These are phyloP conservation scores for Venturia aucupariae DNA, from an alignment of 2,329 filamentous ascomycete genomes.

Conservation along the genomic window DNA sequence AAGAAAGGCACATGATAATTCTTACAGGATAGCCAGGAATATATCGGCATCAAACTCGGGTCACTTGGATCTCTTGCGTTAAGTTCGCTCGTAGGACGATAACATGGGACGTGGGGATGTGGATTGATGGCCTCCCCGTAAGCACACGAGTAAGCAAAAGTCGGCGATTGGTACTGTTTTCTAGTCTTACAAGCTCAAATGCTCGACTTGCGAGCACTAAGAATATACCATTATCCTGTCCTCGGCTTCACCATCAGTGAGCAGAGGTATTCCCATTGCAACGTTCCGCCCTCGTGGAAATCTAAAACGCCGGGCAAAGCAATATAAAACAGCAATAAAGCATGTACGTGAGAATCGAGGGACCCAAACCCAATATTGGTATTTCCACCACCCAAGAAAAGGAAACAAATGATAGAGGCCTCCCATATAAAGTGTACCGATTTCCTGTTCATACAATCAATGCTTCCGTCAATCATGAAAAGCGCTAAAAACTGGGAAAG, in stretches of 20 bases:
- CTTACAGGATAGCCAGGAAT: no score
- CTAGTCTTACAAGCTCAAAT: neutral
- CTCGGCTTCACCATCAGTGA: neutral
- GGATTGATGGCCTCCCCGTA: no score
- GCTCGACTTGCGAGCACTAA: neutral
- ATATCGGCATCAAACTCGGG: no score
- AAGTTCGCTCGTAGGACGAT: no score
- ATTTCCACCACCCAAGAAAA: neutral
- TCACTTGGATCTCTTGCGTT: no score
- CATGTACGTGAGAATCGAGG: neutral
- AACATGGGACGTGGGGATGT: no score
- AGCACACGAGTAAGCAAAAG: neutral
- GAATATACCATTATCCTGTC: neutral
- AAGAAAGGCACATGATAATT: no score
- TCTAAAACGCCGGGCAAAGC: neutral
- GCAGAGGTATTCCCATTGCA: neutral
- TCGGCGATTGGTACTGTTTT: neutral
- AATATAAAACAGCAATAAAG: neutral
- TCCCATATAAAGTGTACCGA: neutral
- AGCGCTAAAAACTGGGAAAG: neutral
- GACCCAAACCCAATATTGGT: neutral
- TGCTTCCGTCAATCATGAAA: constrained; percentile 3
- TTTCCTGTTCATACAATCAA: neutral
- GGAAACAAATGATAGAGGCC: neutral
- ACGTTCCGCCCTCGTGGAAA: neutral